A percentile compares a stretch with the other conserved stretches of the same genome.
Conservation (phyloP, 2,329 filamentous ascomycete genomes). For the Falciphora oryzae region DNA sequence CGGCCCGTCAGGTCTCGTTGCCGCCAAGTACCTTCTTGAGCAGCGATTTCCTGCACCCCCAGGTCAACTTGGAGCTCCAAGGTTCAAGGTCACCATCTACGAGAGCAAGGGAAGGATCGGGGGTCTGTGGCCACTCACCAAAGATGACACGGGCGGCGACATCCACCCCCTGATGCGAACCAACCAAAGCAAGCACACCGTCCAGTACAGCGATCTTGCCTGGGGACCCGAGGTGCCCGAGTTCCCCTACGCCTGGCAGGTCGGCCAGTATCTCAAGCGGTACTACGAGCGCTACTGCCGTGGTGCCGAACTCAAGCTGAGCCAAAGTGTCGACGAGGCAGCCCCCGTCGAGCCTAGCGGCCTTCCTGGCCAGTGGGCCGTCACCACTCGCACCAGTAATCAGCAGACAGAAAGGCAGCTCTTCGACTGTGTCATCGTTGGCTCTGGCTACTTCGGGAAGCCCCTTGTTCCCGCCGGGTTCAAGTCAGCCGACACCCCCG, state of each 20-base stretch:
- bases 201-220: slow-evolving; percentile 65
- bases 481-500: slow-evolving; percentile 37
- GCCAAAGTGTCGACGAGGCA: slow-evolving; percentile 38
- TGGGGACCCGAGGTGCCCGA: slow-evolving; percentile 57
- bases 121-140: slow-evolving; percentile 66
- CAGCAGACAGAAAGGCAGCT: slow-evolving; percentile 34
- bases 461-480: slow-evolving; percentile 38
- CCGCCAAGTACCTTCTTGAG: slow-evolving; percentile 67
- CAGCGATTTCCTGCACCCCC: slow-evolving; percentile 41
- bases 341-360: slow-evolving; percentile 20
- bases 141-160: slow-evolving; percentile 41
- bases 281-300: slow-evolving; percentile 57
- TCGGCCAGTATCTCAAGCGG: slow-evolving; percentile 63
- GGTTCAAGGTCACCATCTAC: slow-evolving; percentile 65
- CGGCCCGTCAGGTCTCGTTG: slow-evolving; percentile 62
- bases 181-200: slow-evolving; percentile 73
- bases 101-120: slow-evolving; percentile 62
- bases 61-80: slow-evolving; percentile 20
- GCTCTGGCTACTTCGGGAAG: slow-evolving; percentile 70
- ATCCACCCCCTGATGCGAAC: slow-evolving; percentile 63
- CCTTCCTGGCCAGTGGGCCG: slow-evolving; percentile 16
- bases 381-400: slow-evolving; percentile 10
- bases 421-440: slow-evolving; percentile 68
- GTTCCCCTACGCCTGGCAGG: slow-evolving; percentile 71
- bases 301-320: slow-evolving; percentile 31